phyloP scores from a whole-genome alignment of 1,284 basidiomycete genomes.

The Cryptococcus sp. region DNA sequence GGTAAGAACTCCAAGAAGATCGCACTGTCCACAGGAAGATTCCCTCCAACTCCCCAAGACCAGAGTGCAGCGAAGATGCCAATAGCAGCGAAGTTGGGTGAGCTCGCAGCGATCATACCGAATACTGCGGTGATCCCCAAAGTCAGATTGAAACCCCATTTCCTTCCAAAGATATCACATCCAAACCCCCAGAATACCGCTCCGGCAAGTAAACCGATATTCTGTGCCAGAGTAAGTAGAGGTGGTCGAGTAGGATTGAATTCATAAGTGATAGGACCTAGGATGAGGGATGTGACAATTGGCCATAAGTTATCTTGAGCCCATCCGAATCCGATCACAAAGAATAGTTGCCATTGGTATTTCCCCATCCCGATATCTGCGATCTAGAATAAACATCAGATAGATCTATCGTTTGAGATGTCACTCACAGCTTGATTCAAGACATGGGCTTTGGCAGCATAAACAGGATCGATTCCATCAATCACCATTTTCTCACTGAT shows the following conservation, averaged over 20 bases:
- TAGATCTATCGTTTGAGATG: neutral
- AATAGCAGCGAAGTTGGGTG: constrained; percentile 55
- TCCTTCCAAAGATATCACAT: constrained; percentile 51
- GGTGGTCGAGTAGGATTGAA: constrained; percentile 28
- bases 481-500: constrained; percentile 17
- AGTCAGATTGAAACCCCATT: constrained; percentile 58
- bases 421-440: constrained; percentile 32
- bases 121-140: constrained; percentile 60
- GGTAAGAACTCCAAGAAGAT: constrained; percentile 58
- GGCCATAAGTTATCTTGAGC: constrained; percentile 12
- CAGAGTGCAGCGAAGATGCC: constrained; percentile 51
- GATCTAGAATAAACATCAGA: constrained; percentile 10
- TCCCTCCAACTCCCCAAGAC: constrained; percentile 55
- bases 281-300: constrained; percentile 47
- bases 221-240: constrained; percentile 29
- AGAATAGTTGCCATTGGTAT: constrained; percentile 60
- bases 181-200: constrained; percentile 52
- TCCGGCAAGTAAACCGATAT: constrained; percentile 34
- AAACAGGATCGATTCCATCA: constrained; percentile 33
- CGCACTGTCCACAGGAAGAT: constrained; percentile 57
- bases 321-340: constrained; percentile 50
- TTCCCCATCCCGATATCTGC: constrained; percentile 58
- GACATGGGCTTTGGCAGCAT: constrained; percentile 36
- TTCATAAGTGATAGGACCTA: constrained; percentile 53
- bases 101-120: constrained; percentile 57